phyloP scores from a whole-genome alignment of 2,329 filamentous ascomycete species.

The Ilyonectria destructans region DNA sequence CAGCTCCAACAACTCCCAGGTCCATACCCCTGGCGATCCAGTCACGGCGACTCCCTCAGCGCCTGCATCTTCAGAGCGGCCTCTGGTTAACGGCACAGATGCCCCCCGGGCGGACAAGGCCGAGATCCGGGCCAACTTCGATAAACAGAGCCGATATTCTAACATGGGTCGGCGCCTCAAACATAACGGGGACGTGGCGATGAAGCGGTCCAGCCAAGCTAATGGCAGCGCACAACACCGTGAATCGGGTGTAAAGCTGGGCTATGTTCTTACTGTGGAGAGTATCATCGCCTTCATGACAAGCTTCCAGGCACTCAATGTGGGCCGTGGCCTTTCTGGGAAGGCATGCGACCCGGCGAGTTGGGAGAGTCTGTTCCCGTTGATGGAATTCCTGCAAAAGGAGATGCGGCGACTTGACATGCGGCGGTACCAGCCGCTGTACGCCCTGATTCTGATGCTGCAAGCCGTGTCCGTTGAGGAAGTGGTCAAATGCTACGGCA shows the following conservation, averaged over 20 bases:
- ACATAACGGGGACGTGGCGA: slow-evolving; percentile 66
- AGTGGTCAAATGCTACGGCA: slow-evolving; percentile 57
- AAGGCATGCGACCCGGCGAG: slow-evolving; percentile 58
- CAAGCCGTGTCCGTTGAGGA: slow-evolving; percentile 64
- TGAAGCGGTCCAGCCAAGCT: slow-evolving; percentile 51
- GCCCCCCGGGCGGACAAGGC: slow-evolving; percentile 43
- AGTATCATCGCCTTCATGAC: slow-evolving; percentile 70
- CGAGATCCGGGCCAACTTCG: slow-evolving; percentile 50
- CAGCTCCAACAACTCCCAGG: slow-evolving; percentile 68
- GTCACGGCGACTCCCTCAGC: slow-evolving; percentile 54
- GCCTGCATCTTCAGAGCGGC: slow-evolving; percentile 47
- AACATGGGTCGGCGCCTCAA: slow-evolving; percentile 67
- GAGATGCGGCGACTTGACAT: slow-evolving; percentile 56
- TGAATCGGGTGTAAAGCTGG: slow-evolving; percentile 58
- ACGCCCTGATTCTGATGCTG: slow-evolving; percentile 61
- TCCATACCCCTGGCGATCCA: slow-evolving; percentile 66
- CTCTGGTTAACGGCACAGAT: slow-evolving; percentile 54
- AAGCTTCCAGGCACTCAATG: slow-evolving; percentile 67
- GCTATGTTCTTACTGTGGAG: slow-evolving; percentile 63
- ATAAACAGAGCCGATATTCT: slow-evolving; percentile 58
- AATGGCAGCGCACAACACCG: slow-evolving; percentile 46
- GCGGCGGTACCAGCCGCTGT: slow-evolving; percentile 58
- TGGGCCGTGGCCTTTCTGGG: slow-evolving; percentile 61
- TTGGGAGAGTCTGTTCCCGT: slow-evolving; percentile 64
- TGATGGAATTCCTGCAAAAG: slow-evolving; percentile 59